Evolutionary conservation across 2,329 filamentous ascomycete genomes (phyloP), one percentile per base, ranked within the genome.

Genomic region (Metarhizium humberi): DNA sequence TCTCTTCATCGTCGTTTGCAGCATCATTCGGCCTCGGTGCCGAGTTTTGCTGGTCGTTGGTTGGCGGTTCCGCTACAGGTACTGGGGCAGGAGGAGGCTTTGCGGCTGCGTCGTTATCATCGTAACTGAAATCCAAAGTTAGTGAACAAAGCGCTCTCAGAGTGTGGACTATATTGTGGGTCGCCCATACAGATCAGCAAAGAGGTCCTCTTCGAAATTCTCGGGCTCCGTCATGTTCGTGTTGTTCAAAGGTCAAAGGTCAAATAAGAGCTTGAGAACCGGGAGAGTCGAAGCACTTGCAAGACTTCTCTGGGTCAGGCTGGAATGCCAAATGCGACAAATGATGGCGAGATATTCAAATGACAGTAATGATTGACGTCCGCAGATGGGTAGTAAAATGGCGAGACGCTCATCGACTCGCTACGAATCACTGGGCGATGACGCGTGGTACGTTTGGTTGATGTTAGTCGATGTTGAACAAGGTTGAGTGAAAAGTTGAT

Each of bases 171-270:
- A 25, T 25, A 7, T 30, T 25, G 13, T 11, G 3, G 16, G 8
- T 30, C 18, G 7, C 20, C 3, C 90, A 75, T 78, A 96, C 91
- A 96, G 82, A 75, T 96, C 92, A 65, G 91, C 91, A 73, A 96
- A 96, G 73, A 96, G 88, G 79, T 96, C 91, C 67, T 96, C 92
- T 64, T 96, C 91, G 63, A 90, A 85, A 62, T 89, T 88, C 67
- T 92, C 88, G 53, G 81, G 77, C 66, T 94, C 90, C 50, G 88
- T 84, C 89, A 92, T 94, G 64, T 60, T 63, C n/a, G 43, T 38
- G 29, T 30, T 51, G 48, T 16, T 38, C 30, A 11, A n/a, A 18
- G 51, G 47, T 32, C 48, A n/a, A 42, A 20, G 52, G 47, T 32
- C 48, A n/a, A 42, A 20, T 18, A 52, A 38, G 57, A 18, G 52